A percentile compares a stretch with the other conserved stretches of the same genome.
These are phyloP conservation scores for Phialemoniopsis sp. DNA, from an alignment of 2,329 filamentous ascomycete genomes.

Conservation along the genomic window DNA sequence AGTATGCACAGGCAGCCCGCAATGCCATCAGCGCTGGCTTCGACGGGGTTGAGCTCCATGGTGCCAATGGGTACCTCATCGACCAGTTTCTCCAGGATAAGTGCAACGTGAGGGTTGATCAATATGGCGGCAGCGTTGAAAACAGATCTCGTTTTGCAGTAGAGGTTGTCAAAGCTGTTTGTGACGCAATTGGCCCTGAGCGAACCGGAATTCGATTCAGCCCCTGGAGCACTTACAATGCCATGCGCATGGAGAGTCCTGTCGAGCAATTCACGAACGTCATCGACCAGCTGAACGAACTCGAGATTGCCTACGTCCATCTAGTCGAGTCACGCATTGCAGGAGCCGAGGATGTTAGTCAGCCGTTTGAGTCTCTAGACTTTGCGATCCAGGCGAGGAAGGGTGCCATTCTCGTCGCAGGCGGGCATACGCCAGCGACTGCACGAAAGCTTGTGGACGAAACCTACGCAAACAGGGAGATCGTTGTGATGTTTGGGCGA, in stretches of 20 bases:
- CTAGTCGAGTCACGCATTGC: conserved; percentile 47
- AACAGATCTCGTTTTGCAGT: conserved; percentile 50
- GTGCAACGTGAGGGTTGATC: conserved; percentile 50
- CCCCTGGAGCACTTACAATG: conserved; percentile 53
- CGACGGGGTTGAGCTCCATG: conserved; percentile 36
- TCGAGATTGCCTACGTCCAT: conserved; percentile 52
- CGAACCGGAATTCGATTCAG: conserved; percentile 46
- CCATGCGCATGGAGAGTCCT: conserved; percentile 54
- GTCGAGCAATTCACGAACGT: conserved; percentile 53
- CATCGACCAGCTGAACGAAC: conserved; percentile 39
- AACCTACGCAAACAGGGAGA: conserved; percentile 14
- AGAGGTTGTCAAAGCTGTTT: conserved; percentile 47
- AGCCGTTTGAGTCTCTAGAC: conserved; percentile 19
- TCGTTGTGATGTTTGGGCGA: conserved; percentile 32
- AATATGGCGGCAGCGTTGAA: conserved; percentile 50
- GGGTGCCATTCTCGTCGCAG: conserved; percentile 26
- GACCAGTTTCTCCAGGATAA: conserved; percentile 53
- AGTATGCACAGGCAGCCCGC: conserved; percentile 24
- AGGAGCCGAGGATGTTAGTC: conserved; percentile 31
- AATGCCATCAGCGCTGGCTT: conserved; percentile 50
- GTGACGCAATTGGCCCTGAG: conserved; percentile 44
- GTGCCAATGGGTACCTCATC: conserved; percentile 34
- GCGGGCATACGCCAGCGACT: conserved; percentile 14
- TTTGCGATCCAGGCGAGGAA: conserved; percentile 19
- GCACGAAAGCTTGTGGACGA: conserved; percentile 20